Percentiles rank a stretch among this genome's conserved stretches.
These are phyloP conservation scores for Paracorniculantispora psalliotae DNA, from an alignment of 2,329 filamentous ascomycete species.

Conservation along the genomic window DNA sequence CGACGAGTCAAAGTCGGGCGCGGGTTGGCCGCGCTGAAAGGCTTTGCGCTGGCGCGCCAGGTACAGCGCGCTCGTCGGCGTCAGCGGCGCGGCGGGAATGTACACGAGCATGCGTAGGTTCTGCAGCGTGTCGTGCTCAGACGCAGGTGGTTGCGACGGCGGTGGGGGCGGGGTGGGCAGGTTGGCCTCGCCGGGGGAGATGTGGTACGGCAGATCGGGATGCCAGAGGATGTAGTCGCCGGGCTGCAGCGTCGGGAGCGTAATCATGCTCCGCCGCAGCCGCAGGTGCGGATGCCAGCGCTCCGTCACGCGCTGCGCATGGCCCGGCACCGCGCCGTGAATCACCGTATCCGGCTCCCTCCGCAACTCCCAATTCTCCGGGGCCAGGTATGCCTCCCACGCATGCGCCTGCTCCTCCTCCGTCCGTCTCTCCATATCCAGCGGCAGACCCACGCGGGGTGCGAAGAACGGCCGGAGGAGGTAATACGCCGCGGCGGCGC, in stretches of 20 bases:
- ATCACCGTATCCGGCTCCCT: conserved; percentile 50
- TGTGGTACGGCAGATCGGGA: conserved; percentile 52
- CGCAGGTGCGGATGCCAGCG: conserved; percentile 54
- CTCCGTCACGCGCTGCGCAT: conserved; percentile 54
- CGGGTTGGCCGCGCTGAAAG: conserved; percentile 49
- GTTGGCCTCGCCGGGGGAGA: conserved; percentile 36
- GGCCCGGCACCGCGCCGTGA: conserved; percentile 53
- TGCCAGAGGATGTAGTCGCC: conserved; percentile 58
- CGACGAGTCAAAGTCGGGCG: conserved; percentile 52
- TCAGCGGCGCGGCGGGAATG: conserved; percentile 50
- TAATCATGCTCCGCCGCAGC: conserved; percentile 48
- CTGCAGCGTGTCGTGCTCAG: conserved; percentile 26
- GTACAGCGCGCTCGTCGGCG: conserved; percentile 54
- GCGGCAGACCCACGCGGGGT: conserved; percentile 19
- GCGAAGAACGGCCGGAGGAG: conserved; percentile 58
- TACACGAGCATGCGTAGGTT: conserved; percentile 47
- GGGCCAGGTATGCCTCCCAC: conserved; percentile 50
- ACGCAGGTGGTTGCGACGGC: too few relatives aligned
- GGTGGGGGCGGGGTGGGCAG: conserved; percentile 20
- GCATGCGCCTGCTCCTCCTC: conserved; percentile 31
- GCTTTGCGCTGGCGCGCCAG: conserved; percentile 54
- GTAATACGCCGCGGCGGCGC: conserved; percentile 70
- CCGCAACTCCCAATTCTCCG: conserved; percentile 41
- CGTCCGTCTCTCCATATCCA: conserved; percentile 21
- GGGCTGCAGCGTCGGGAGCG: conserved; percentile 48